phyloP scores from a whole-genome alignment of 2,329 filamentous ascomycete genomes.

The Aureobasidium sp. region DNA sequence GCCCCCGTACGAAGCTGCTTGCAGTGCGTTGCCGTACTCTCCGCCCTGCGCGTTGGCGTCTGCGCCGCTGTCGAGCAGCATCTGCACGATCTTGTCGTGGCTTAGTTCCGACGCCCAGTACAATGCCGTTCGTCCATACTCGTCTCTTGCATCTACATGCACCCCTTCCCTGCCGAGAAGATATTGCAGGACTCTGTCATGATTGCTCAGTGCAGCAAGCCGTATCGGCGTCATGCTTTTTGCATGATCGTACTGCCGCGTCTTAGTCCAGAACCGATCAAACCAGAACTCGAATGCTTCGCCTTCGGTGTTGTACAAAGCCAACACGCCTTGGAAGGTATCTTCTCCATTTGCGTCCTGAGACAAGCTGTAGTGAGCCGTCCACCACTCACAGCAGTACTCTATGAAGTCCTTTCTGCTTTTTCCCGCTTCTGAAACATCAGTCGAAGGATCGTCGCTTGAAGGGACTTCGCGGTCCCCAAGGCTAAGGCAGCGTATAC shows the following conservation, averaged over 20 bases:
- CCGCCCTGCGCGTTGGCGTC: too few species aligned
- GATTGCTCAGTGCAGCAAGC: background rate
- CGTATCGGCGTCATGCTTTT: background rate
- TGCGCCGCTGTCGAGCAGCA: too few species aligned
- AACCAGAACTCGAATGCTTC: background rate
- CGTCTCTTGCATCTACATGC: background rate
- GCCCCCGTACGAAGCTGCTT: too few species aligned
- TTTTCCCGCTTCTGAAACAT: background rate
- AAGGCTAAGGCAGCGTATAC: background rate
- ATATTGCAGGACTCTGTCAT: background rate
- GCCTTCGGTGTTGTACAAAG: background rate
- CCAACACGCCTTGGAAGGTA: background rate
- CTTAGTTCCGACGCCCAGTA: conserved; percentile 5
- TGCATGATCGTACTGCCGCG: background rate
- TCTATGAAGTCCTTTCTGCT: background rate
- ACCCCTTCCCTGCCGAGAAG: background rate
- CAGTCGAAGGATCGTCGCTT: background rate
- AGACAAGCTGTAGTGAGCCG: background rate
- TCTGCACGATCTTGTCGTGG: too few species aligned
- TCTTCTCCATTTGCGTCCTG: background rate
- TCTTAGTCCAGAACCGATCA: background rate
- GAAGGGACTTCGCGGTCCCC: background rate
- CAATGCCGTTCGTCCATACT: background rate
- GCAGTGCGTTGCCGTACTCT: too few species aligned
- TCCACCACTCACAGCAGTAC: background rate